Base-by-base conservation (phyloP, 2,329 filamentous ascomycete genomes). In the Purpureocillium lavendulum region DNA sequence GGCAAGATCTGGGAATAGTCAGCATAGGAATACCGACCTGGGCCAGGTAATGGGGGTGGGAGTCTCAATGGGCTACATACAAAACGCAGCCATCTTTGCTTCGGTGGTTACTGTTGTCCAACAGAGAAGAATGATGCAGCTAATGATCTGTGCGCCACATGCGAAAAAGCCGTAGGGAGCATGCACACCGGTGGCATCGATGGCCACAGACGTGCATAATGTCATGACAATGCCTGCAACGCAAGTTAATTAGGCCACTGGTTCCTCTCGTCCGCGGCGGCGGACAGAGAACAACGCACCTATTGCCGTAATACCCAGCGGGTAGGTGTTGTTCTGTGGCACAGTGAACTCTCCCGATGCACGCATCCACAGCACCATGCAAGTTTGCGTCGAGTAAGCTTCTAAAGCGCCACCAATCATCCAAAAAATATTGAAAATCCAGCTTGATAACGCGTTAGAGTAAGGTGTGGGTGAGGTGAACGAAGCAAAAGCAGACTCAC, bases 281-380 rank as follows among this genome's bases (percentile, higher is more conserved):
- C n/a, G n/a, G n/a, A n/a, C n/a, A n/a, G n/a, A n/a, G n/a, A n/a
- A n/a, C n/a, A n/a, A n/a, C n/a, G n/a, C n/a, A 32, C 30, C 30
- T 12, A 62, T 54, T 2, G 58, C 55, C 24, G 61, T 60, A 4
- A 64, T 56, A 1, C 59, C 61, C 2, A 64, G 46, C 1, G 61
- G 60, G 24, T 64, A 64, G 1, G 58, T 63, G 12, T 61, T 65
- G n/a, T 55, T 61, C 10, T 61, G 51, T 9, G 49, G 48, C 2
- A 54, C 52, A 5, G 59, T 47, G 21, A 53, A 56, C n/a, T 41
- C 36, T 7, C 38, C 31, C 7, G 45, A 48, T 11, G 47, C 50
- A 33, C 55, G 55, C 38, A 59, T 50, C 48, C 50, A 58, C 17
- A 59, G 44, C 2, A 59, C 43, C 43, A 56, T 55, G 35, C 53